Conservation (phyloP, 139 green algal genomes). For the Picochlorum sp. region DNA sequence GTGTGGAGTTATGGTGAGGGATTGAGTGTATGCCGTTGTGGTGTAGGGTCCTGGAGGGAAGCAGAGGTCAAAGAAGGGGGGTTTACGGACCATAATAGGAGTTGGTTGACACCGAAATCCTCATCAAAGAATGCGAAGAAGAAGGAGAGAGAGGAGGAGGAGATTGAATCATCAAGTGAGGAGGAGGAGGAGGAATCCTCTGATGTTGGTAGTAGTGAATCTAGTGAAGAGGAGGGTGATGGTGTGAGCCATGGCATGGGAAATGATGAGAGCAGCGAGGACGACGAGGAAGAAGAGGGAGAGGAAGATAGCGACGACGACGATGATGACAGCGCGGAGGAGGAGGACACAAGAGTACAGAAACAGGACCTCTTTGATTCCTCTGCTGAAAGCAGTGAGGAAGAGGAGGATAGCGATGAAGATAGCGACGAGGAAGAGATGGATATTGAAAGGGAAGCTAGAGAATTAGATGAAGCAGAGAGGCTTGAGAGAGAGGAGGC, state of each 20-base stretch:
- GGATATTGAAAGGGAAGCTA: slow-evolving; percentile 8
- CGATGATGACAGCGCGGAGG: not conserved
- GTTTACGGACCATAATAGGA: slow-evolving; percentile 64
- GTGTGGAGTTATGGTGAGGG: not conserved
- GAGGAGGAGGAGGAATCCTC: slow-evolving; percentile 17
- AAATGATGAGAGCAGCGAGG: not conserved
- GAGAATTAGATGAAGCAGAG: slow-evolving; percentile 4
- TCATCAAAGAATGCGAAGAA: slow-evolving; percentile 2
- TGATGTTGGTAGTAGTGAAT: slow-evolving; percentile 8
- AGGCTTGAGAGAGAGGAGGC: not conserved
- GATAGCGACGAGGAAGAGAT: slow-evolving; percentile 12
- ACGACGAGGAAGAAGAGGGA: not conserved
- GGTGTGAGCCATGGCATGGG: slow-evolving; percentile 3
- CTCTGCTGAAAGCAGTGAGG: slow-evolving; percentile 13
- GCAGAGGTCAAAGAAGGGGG: slow-evolving; percentile 4
- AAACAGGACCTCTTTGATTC: slow-evolving; percentile 5
- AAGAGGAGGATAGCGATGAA: slow-evolving; percentile 17
- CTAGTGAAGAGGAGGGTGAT: not conserved
- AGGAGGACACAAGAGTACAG: not conserved
- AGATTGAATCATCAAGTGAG: slow-evolving; percentile 19
- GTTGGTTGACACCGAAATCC: slow-evolving; percentile 62
- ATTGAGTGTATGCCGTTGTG: not conserved
- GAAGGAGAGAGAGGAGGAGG: slow-evolving; percentile 13
- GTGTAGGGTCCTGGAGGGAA: not conserved
- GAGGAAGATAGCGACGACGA: not conserved